Percentiles rank a stretch among this genome's conserved stretches.
These are phyloP conservation scores for Phaffia tasmanica DNA, from an alignment of 768 basidiomycete genomes.

Conservation along the genomic window DNA sequence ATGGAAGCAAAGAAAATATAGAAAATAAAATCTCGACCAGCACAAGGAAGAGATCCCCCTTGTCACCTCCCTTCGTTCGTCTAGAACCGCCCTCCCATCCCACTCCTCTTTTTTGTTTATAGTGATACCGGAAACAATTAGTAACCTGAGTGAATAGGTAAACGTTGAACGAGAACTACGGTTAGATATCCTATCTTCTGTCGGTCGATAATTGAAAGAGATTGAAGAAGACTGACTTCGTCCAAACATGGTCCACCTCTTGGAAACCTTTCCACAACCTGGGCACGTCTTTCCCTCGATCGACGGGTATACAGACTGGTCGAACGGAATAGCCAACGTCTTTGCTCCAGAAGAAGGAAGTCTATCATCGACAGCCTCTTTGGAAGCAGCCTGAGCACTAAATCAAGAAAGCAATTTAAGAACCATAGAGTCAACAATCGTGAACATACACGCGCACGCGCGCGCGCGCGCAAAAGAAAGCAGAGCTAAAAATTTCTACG, in stretches of 20 bases:
- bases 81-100: too few relatives aligned
- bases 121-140: too few relatives aligned
- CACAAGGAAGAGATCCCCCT: too few relatives aligned
- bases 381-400: slow-evolving; percentile 23
- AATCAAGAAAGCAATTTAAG: background rate
- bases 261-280: slow-evolving; percentile 74
- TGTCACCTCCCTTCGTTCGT: too few relatives aligned
- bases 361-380: slow-evolving; percentile 74
- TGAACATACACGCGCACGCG: background rate
- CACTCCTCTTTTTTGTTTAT: too few relatives aligned
- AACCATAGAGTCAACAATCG: background rate
- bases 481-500: background rate
- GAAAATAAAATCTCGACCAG: too few relatives aligned
- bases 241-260: slow-evolving; percentile 96
- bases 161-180: too few relatives aligned
- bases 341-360: slow-evolving; percentile 97
- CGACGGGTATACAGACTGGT: slow-evolving; percentile 69
- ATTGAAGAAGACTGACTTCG: slow-evolving; percentile 36
- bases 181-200: too few relatives aligned
- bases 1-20: too few relatives aligned
- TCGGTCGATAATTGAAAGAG: background rate
- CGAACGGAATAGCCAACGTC: slow-evolving; percentile 89
- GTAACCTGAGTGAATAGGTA: too few relatives aligned
- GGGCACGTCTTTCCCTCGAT: slow-evolving; percentile 76
- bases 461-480: background rate